Evolutionary conservation across 2,329 filamentous ascomycete genomes (phyloP).

Genomic region (Neonectria neomacrospora): DNA sequence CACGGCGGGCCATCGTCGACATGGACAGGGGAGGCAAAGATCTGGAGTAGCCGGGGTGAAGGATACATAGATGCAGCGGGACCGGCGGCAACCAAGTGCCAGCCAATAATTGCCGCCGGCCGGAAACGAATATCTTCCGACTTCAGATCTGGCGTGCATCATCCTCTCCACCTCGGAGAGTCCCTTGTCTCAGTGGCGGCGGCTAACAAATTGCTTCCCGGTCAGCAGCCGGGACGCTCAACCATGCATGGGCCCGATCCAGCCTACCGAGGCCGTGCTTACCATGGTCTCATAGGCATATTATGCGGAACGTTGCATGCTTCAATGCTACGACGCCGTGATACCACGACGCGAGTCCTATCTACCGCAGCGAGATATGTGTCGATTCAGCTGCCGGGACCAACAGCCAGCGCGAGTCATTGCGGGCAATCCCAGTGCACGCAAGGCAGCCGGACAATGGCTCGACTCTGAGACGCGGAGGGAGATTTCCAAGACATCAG

Average conservation of each 20-base stretch:
- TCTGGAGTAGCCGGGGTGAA: background rate
- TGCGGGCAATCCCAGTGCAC: background rate
- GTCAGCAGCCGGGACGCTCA: background rate
- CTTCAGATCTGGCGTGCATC: constrained; percentile 22
- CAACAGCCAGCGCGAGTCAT: background rate
- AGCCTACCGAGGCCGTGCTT: background rate
- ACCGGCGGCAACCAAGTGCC: constrained; percentile 15
- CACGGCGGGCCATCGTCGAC: background rate
- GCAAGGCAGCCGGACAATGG: background rate
- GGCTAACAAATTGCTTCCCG: background rate
- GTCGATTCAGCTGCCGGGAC: background rate
- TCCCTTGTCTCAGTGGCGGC: background rate
- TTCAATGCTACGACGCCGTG: background rate
- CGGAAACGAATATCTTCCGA: constrained; percentile 7
- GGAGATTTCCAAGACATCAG: constrained; percentile 4
- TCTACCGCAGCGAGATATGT: background rate
- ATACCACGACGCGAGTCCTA: background rate
- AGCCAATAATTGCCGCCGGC: constrained; percentile 1
- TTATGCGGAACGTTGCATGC: background rate
- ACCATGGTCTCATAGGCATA: too few species aligned
- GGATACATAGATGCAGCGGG: constrained; percentile 16
- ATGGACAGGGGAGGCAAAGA: constrained; percentile 8
- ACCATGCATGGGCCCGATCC: background rate
- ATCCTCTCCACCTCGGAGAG: constrained; percentile 1
- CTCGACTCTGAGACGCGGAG: background rate